Base-by-base conservation (phyloP, 140 eudicot species). In the Flaveria floridana region DNA sequence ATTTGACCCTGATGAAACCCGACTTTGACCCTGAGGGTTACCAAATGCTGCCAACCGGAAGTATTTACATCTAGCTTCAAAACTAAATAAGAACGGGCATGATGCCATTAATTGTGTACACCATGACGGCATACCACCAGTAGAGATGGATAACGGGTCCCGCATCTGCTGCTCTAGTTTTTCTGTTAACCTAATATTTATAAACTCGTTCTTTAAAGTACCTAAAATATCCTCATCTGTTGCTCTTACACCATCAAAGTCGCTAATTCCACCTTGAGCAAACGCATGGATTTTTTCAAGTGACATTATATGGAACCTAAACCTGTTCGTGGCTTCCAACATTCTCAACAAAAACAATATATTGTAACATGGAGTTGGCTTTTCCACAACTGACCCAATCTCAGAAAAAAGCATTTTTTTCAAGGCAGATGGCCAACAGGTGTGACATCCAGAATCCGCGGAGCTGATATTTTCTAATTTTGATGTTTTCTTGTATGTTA, bases 81-180 rank as follows among this genome's bases (percentile, higher is more conserved):
- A 94, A 65, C 84, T 72, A 78, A 94, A 90, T 70, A 94, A 80
- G 73, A 90, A 94, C 12, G 99, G 95, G 83, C 87, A 94, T 34
- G 85, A 76, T 37, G 82, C 37, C 87, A 90, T 85, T 52, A 90
- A 81, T 30, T 87, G 89, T 46, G 53, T 70, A 65, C 97, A 94
- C 99, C 99, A 94, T 19, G 87, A 77, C 6, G 96, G 99, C 91
- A 94, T 82, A 69, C 90, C 90, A 25, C 97, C 97, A 21, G 75
- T 74, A 58, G 87, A 81, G 50, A 87, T 80, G 34, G 89, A 83
- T 73, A 91, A 76, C 16, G 96, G 84, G 75, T 94, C 97, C 64
- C 91, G 81, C 89, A 94, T 85, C 77, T 94, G 99, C 82, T 86
- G 99, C 74, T 88, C 95, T 51, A 94, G 82, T 80, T 91, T 94